phyloP scores from a whole-genome alignment of 2,329 filamentous ascomycete species.

The Penicillium sp. region DNA sequence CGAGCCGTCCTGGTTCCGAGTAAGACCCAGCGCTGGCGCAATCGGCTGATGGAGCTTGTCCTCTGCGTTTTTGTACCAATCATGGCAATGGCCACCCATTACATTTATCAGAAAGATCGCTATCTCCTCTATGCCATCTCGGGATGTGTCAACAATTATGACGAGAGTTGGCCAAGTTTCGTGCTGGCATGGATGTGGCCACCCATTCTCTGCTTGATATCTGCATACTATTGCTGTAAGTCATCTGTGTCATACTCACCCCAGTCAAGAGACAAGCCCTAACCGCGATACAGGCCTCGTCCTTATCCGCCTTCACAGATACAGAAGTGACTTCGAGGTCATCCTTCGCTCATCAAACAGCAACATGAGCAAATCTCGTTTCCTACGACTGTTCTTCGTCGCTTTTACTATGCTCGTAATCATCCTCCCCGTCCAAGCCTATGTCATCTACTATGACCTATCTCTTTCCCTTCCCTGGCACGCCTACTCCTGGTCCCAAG shows the following conservation, averaged over 20 bases:
- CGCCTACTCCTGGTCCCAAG: conserved; percentile 53
- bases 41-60: conserved; percentile 52
- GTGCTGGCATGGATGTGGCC: conserved; percentile 59
- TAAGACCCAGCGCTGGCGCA: conserved; percentile 48
- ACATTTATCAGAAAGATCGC: conserved; percentile 59
- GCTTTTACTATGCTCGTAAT: conserved; percentile 56
- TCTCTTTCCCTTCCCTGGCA: conserved; percentile 35
- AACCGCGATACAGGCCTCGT: conserved; percentile 53
- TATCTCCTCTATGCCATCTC: conserved; percentile 60
- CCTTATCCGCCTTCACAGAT: conserved; percentile 59
- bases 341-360: conserved; percentile 54
- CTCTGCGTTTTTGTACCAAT: conserved; percentile 59
- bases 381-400: conserved; percentile 55
- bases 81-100: conserved; percentile 58
- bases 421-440: conserved; percentile 56
- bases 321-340: conserved; percentile 58
- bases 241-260: conserved; percentile 7
- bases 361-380: conserved; percentile 59
- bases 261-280: background rate
- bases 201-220: conserved; percentile 54
- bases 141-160: conserved; percentile 58
- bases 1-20: conserved; percentile 54
- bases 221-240: conserved; percentile 60
- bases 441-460: conserved; percentile 50
- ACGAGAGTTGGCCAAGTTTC: conserved; percentile 59